Base-by-base conservation (phyloP, 345 rosid species). In the Lepidium africanum region DNA sequence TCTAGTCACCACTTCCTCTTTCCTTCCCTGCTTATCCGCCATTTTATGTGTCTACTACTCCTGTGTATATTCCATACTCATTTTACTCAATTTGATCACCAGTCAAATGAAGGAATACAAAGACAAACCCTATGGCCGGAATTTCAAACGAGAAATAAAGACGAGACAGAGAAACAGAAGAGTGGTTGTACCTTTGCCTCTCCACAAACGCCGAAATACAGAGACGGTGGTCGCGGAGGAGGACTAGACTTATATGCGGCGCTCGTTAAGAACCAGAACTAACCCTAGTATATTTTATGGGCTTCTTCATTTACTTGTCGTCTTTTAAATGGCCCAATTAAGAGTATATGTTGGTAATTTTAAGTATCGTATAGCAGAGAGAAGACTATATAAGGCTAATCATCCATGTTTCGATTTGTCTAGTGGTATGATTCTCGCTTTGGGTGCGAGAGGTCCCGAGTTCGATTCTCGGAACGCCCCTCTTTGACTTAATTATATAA, bases 341-440 rank as follows among this genome's bases (percentile, higher is more conserved):
- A 4, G 4, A 15, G 9, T 27, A 27, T 4, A 4, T 27, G 7
- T 30, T 30, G 7, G 33, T 30, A 30, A 27, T 4, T 27, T 27
- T 1, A 27, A 27, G 32, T 27, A 2, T 27, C 5, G 2, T 25
- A 25, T 25, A 25, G 27, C 0, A 25, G 27, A 25, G 27, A 27
- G 4, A 27, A 27, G 6, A 27, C 32, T 27, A 27, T 27, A 4
- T 27, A 27, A 4, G 32, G 32, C 0, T 27, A 27, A 27, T 27
- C 5, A 27, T 2, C n/a, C n/a, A n/a, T n/a, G n/a, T n/a, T n/a
- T n/a, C 87, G 83, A 82, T 86, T 85, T 84, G 91, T 86, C 83
- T 85, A 88, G 90, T 86, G 88, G 93, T 80, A 85, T 79, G 87
- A 87, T 86, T 84, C 91, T 88, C 72, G 88, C 89, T 92, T 86